Percentiles rank a stretch among this genome's conserved stretches.
These are phyloP conservation scores for Euphorbia celastroides DNA, from an alignment of 441 rosid species.

Conservation along the genomic window DNA sequence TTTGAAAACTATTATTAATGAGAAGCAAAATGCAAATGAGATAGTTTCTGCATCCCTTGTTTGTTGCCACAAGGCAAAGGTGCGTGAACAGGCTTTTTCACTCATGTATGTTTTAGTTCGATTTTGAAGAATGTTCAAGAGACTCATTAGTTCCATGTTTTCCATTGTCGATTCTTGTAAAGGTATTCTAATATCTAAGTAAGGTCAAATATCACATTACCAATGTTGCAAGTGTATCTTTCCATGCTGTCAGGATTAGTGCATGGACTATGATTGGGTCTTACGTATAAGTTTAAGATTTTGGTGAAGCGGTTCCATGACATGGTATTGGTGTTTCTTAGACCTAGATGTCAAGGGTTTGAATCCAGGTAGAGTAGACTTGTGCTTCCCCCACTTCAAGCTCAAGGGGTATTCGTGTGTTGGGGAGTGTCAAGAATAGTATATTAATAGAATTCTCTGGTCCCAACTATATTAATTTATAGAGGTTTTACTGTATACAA, in stretches of 20 bases:
- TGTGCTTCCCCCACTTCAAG: neutral
- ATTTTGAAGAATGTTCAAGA: neutral
- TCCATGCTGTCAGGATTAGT: neutral
- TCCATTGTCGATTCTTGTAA: slow-evolving; percentile 14
- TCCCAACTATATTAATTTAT: too few relatives aligned
- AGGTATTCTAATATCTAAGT: neutral
- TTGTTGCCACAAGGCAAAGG: slow-evolving; percentile 95
- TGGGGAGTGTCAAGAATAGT: neutral
- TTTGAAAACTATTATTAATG: slow-evolving; percentile 79
- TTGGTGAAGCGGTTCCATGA: too few relatives aligned
- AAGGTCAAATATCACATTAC: slow-evolving; percentile 2
- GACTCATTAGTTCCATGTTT: neutral
- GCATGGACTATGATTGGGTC: too few relatives aligned
- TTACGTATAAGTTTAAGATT: too few relatives aligned
- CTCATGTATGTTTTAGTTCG: slow-evolving; percentile 14
- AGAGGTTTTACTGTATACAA: too few relatives aligned
- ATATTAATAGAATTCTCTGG: too few relatives aligned
- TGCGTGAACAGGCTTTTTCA: slow-evolving; percentile 31
- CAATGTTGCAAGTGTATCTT: neutral
- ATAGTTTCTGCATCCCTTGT: slow-evolving; percentile 86
- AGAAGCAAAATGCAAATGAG: slow-evolving; percentile 79
- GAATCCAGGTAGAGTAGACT: neutral
- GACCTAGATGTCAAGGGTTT: too few relatives aligned
- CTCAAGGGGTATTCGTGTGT: neutral
- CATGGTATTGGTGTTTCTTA: too few relatives aligned